Evolutionary conservation across 1,284 basidiomycete genomes (phyloP), one percentile per base, ranked within the genome.

Genomic region (Trametes sp.): DNA sequence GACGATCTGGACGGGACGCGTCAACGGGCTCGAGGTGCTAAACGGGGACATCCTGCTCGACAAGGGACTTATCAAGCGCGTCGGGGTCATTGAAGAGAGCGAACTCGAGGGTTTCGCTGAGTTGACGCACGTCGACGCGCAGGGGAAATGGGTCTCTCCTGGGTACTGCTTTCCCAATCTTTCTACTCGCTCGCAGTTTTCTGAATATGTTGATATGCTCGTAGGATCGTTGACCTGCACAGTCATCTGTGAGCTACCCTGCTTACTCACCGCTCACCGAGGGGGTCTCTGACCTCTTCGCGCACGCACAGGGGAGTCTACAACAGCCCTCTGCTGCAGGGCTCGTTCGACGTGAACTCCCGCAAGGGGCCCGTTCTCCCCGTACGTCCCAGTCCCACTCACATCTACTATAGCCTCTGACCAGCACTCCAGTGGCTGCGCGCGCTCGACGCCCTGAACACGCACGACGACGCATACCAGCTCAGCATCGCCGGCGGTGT

Each of bases 1-100:
- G 4, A 87, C 83, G 1, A 76, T 90, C 21, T 90, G 88, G 87
- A 94, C 87, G 0, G 87, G 87, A 19, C 66, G 69, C 33, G 71
- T 80, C 45, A 82, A 86, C 57, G 87, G 86, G 11, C 82, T 82
- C 0, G 78, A 87, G 59, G 74, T 86, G 29, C 55, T 87, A 21
- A 68, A 73, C 21, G 85, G 82, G 16, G 86, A 87, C 64, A 75
- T 88, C 23, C 76, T 87, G 8, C 61, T 89, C 38, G 82, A 85
- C 65, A 80, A 80, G 46, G 87, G 87, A 4, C 65, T 89, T 26
- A 84, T 89, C 60, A 78, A 82, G 69, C 78, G 75, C 38, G 75
- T 88, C 44, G 86, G 87, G 0, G 73, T 77, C 55, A 71, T 85
- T 19, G 62, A 60, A 10, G 1, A 19, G 6, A 21, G 6, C 16